Evolutionary conservation across 768 basidiomycete genomes (phyloP), one percentile per base, ranked within the genome.

Genomic region (Paxillus ammoniavirescens): DNA sequence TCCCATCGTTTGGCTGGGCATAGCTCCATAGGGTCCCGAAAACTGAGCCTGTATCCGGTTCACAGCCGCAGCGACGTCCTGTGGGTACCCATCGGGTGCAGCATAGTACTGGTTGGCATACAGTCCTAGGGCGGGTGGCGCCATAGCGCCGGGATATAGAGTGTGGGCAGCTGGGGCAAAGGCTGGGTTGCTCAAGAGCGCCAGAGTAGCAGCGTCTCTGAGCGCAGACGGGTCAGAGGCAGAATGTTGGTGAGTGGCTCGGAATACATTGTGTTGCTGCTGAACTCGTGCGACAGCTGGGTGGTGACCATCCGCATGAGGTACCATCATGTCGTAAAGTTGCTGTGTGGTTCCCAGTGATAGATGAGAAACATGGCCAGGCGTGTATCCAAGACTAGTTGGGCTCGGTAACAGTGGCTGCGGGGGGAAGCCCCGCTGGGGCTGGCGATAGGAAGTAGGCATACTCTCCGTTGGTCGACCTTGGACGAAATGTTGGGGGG

Each of bases 171-270:
- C 67, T 21, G 70, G 59, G 10, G 68, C 61, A 65, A 87, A 89
- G 5, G 77, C 75, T 61, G 79, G 82, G 52, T 68, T 77, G 60
- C 75, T 81, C 60, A 91, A 71, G 55, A 90, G 63, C 31, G 86
- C 82, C 44, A 90, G 69, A n/a, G 84, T 68, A 33, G 84, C 77
- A 37, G 82, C 83, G 61, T 91, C 90, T 45, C 89, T 82, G 37
- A 91, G 75, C 8, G 83, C 79, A 33, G 89, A 87, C 4, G 89
- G 90, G 64, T 92, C 90, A 2, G 89, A 91, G 4, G 88, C 81
- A 35, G 89, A 91, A 69, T 92, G 89, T 57, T 91, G 90, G 67
- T 92, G 89, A 23, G 80, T 82, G 26, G 75, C 77, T 36, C 87
- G 86, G 74, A 87, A 91, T 42, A 78, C 78, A 60, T 83, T 84